Percentiles rank a stretch among this genome's conserved stretches.
Evolutionary conservation across 2,329 filamentous ascomycete genomes (phyloP).

Genomic region (Fusarium nodosum): DNA sequence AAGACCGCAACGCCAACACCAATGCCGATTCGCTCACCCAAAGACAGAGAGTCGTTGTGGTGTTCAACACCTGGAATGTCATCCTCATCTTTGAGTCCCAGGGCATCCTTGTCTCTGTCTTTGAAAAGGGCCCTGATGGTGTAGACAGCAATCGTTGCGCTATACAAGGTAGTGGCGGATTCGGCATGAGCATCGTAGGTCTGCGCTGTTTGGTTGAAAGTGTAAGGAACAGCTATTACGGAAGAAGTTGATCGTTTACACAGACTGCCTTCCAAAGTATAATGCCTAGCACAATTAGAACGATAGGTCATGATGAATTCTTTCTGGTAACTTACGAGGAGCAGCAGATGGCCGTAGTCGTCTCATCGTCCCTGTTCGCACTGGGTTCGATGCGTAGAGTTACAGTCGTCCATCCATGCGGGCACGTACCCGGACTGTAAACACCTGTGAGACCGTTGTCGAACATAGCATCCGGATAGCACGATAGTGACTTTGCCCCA

Average conservation of each 20-base stretch:
- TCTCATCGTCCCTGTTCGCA: conserved; percentile 48
- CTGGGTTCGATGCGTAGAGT: conserved; percentile 52
- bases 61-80: conserved; percentile 46
- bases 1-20: conserved; percentile 53
- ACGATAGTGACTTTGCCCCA: conserved; percentile 57
- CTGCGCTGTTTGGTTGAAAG: conserved; percentile 54
- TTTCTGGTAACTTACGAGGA: conserved; percentile 56
- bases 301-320: background rate
- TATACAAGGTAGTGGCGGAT: conserved; percentile 56
- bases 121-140: conserved; percentile 57
- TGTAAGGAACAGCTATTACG: conserved; percentile 55
- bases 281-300: conserved; percentile 52
- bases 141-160: conserved; percentile 56
- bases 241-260: conserved; percentile 56
- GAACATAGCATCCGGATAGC: conserved; percentile 60
- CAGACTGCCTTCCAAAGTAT: conserved; percentile 51
- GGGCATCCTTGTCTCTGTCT: conserved; percentile 53
- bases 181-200: conserved; percentile 54
- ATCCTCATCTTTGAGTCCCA: conserved; percentile 54
- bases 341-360: conserved; percentile 59
- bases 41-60: conserved; percentile 42
- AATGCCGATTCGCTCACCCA: conserved; percentile 54
- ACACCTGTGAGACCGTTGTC: conserved; percentile 54
- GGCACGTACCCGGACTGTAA: conserved; percentile 58
- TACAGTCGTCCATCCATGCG: conserved; percentile 58